Percentiles rank a stretch among this genome's conserved stretches.
phyloP scores from a whole-genome alignment of 495 filamentous ascomycete species.

The Aspergillus avenaceus region DNA sequence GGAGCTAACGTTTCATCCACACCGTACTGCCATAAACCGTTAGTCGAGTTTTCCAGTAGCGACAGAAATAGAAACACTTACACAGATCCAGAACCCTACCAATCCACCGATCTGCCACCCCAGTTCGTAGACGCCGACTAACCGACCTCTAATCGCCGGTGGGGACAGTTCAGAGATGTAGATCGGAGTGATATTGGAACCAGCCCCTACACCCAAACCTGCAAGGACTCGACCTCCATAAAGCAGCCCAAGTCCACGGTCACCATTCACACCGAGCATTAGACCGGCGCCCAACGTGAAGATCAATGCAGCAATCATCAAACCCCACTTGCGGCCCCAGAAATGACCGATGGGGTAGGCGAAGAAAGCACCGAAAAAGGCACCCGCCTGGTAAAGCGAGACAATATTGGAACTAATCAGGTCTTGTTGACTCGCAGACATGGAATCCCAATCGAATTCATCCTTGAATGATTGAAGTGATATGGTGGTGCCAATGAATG shows the following conservation, averaged over 20 bases:
- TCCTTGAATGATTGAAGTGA: constrained; percentile 58
- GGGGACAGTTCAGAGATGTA: constrained; percentile 80
- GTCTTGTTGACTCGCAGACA: constrained; percentile 35
- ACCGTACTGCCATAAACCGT: constrained; percentile 28
- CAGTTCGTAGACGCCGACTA: constrained; percentile 73
- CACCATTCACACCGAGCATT: constrained; percentile 55
- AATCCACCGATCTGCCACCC: constrained; percentile 72
- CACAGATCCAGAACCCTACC: constrained; percentile 72
- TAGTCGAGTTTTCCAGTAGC: background rate
- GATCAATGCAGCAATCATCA: constrained; percentile 45
- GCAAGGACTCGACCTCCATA: constrained; percentile 68
- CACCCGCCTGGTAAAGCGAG: constrained; percentile 63
- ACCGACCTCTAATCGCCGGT: constrained; percentile 72
- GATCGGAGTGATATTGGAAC: constrained; percentile 71
- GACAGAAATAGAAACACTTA: constrained; percentile 15
- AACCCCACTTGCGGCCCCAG: constrained; percentile 50
- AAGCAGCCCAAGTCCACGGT: constrained; percentile 58
- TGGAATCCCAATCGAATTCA: constrained; percentile 54
- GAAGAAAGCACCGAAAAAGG: constrained; percentile 59
- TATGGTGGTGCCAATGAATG: constrained; percentile 72
- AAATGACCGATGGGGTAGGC: constrained; percentile 54
- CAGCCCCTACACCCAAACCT: constrained; percentile 73
- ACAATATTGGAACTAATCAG: constrained; percentile 66
- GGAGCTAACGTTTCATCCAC: constrained; percentile 29
- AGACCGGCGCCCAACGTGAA: constrained; percentile 64